Percentiles rank a stretch among this genome's conserved stretches.
These are phyloP conservation scores for Hyphodiscus sp. DNA, from an alignment of 2,329 filamentous ascomycete species.

Conservation along the genomic window DNA sequence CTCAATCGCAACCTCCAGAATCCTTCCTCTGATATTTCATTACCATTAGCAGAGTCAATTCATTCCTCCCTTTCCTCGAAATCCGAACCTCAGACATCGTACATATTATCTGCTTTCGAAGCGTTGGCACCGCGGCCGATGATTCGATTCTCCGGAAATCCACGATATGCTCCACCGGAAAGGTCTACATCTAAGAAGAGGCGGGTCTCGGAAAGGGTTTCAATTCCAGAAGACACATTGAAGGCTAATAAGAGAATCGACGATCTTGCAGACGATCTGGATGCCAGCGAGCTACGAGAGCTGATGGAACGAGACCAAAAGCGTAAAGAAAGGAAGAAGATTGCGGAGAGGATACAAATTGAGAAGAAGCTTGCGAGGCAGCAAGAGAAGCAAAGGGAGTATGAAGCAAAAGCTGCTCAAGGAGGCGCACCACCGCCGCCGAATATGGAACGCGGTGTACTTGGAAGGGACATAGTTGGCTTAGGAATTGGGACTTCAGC, in stretches of 20 bases:
- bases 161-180: constrained; percentile 47
- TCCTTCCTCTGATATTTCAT: constrained; percentile 56
- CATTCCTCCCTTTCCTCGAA: constrained; percentile 70
- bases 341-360: constrained; percentile 59
- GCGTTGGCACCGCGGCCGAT: constrained; percentile 82
- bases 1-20: constrained; percentile 51
- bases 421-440: constrained; percentile 45
- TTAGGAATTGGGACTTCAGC: constrained; percentile 51
- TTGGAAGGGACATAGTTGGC: constrained; percentile 51
- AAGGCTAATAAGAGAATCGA: constrained; percentile 58
- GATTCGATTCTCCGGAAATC: constrained; percentile 64
- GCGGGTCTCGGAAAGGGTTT: constrained; percentile 42
- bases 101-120: constrained; percentile 72
- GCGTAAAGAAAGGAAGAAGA: constrained; percentile 67
- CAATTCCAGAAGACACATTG: constrained; percentile 55
- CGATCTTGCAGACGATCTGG: constrained; percentile 76
- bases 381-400: constrained; percentile 59
- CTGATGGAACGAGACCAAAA: constrained; percentile 85
- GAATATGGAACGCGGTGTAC: constrained; percentile 53
- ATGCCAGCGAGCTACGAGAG: constrained; percentile 76
- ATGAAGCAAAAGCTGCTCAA: constrained; percentile 48
- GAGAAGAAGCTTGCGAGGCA: constrained; percentile 58
- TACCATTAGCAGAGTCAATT: constrained; percentile 68
- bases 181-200: constrained; percentile 40
- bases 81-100: constrained; percentile 64